These are phyloP conservation scores for Tetracladium marchalianum DNA, from an alignment of 495 filamentous ascomycete species.

Conservation along the genomic window DNA sequence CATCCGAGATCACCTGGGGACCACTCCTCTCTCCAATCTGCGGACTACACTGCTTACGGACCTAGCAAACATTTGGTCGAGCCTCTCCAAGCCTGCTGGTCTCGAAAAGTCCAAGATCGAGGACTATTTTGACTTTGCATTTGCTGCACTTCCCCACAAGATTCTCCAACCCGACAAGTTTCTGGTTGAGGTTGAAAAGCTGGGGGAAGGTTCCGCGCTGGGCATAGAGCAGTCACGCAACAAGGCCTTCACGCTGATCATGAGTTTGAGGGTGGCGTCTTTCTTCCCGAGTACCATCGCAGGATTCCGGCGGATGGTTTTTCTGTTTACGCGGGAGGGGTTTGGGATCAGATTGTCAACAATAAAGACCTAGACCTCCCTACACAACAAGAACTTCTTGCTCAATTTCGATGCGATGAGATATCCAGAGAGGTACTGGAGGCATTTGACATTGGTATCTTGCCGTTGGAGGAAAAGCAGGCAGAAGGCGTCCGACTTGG, in stretches of 20 bases:
- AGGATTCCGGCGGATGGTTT: slow-evolving; percentile 95
- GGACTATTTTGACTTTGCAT: slow-evolving; percentile 98
- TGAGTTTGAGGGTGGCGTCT: slow-evolving; percentile 64
- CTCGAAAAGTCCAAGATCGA: slow-evolving; percentile 82
- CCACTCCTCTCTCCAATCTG: slow-evolving; percentile 78
- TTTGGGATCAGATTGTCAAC: slow-evolving; percentile 97
- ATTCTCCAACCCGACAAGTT: slow-evolving; percentile 94
- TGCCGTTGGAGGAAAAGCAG: slow-evolving; percentile 79
- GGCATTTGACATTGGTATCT: slow-evolving; percentile 70
- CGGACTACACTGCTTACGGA: slow-evolving; percentile 86
- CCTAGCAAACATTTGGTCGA: slow-evolving; percentile 80
- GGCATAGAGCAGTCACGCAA: slow-evolving; percentile 53
- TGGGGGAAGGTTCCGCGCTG: slow-evolving; percentile 77
- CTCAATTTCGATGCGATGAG: slow-evolving; percentile 96
- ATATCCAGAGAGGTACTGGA: slow-evolving; percentile 80
- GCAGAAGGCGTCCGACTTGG: slow-evolving; percentile 61
- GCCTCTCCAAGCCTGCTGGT: slow-evolving; percentile 81
- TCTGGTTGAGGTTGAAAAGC: slow-evolving; percentile 62
- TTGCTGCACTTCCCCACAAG: slow-evolving; percentile 92
- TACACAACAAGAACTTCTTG: slow-evolving; percentile 92
- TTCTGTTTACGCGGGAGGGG: slow-evolving; percentile 78
- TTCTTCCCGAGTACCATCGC: slow-evolving; percentile 89
- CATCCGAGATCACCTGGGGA: slow-evolving; percentile 91
- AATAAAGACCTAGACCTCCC: slow-evolving; percentile 97
- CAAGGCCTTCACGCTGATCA: slow-evolving; percentile 48